Conservation (phyloP, 257 asterid species). For the Primulina tabacum region DNA sequence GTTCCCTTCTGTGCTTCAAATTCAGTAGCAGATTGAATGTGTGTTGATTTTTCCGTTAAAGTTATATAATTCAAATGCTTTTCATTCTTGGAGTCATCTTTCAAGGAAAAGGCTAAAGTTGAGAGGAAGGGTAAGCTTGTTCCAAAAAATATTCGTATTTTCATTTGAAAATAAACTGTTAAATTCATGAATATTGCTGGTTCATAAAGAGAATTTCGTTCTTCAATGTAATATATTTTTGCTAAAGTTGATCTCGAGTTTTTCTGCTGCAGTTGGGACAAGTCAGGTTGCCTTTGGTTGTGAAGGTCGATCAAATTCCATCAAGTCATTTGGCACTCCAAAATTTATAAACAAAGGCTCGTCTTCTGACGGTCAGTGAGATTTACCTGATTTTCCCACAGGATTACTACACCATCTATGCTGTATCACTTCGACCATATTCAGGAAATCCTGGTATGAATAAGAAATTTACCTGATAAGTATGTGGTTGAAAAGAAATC, state of each 20-base stretch:
- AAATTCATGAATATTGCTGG: background rate
- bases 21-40: background rate
- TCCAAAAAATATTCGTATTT: background rate
- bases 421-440: slow-evolving; percentile 73
- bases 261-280: slow-evolving; percentile 41
- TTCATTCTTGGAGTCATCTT: slow-evolving; percentile 53
- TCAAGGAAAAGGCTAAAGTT: slow-evolving; percentile 41
- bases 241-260: slow-evolving; percentile 1
- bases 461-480: background rate
- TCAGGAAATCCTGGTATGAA: slow-evolving; percentile 86
- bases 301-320: slow-evolving; percentile 44
- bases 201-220: background rate
- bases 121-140: slow-evolving; percentile 61
- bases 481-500: background rate
- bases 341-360: slow-evolving; percentile 28
- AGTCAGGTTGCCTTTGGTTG: slow-evolving; percentile 57
- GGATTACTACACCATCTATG: slow-evolving; percentile 77
- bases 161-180: background rate
- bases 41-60: slow-evolving; percentile 11
- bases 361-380: slow-evolving; percentile 47
- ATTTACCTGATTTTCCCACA: slow-evolving; percentile 27
- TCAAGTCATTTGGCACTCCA: slow-evolving; percentile 47
- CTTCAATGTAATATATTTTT: background rate
- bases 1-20: slow-evolving; percentile 6
- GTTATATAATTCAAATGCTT: slow-evolving; percentile 2